phyloP scores from a whole-genome alignment of 1,284 basidiomycete genomes.

The Coniferiporia weirii region DNA sequence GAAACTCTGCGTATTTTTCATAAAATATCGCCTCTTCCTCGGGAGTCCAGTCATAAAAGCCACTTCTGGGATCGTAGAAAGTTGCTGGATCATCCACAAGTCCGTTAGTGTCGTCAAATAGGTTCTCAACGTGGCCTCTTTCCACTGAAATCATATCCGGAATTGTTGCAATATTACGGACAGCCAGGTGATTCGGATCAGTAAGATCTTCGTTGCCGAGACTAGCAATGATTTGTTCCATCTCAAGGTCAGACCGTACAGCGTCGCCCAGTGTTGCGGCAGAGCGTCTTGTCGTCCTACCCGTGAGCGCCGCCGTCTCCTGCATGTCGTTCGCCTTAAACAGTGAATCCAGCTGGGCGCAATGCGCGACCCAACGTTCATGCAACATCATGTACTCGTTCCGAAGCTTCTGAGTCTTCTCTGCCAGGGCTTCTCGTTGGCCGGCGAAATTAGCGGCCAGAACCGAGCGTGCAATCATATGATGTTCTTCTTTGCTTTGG shows the following conservation, averaged over 20 bases:
- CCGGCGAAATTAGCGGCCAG: constrained; percentile 50
- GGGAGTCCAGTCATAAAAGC: constrained; percentile 81
- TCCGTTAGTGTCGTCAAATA: constrained; percentile 84
- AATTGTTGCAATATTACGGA: constrained; percentile 83
- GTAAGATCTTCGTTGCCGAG: constrained; percentile 89
- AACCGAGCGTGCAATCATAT: constrained; percentile 39
- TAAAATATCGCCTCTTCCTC: constrained; percentile 80
- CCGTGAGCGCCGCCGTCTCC: constrained; percentile 45
- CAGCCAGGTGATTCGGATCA: constrained; percentile 84
- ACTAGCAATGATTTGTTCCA: constrained; percentile 94
- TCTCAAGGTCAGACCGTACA: constrained; percentile 92
- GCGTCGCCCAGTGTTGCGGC: constrained; percentile 77
- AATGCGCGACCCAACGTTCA: constrained; percentile 67
- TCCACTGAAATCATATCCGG: constrained; percentile 87
- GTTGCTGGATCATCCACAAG: constrained; percentile 72
- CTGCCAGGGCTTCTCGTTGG: constrained; percentile 44
- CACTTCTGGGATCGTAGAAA: constrained; percentile 72
- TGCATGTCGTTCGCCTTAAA: constrained; percentile 34
- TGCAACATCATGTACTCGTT: constrained; percentile 68
- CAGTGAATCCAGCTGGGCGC: constrained; percentile 54
- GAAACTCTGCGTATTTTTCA: constrained; percentile 77
- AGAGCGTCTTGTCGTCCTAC: constrained; percentile 70
- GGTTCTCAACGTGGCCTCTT: constrained; percentile 52
- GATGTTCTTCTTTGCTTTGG: constrained; percentile 32
- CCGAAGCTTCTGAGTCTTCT: constrained; percentile 53